Evolutionary conservation across 2,329 filamentous ascomycete genomes (phyloP).

Genomic region (Samsoniella hepiali): DNA sequence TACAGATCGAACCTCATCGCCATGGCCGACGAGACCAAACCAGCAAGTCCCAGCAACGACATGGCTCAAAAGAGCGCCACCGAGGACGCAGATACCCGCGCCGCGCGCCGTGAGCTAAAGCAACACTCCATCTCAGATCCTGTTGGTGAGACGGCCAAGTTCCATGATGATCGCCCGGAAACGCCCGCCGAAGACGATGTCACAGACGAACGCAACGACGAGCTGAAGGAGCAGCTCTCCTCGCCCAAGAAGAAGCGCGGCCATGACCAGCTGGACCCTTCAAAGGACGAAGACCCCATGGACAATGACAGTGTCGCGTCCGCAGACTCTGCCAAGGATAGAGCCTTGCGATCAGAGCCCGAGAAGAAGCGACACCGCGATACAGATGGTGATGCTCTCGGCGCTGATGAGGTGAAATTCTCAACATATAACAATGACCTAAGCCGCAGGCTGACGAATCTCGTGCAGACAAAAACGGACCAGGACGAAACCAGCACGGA

Average conservation of each 20-base stretch:
- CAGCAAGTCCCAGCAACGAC: conserved; percentile 39
- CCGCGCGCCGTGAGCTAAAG: conserved; percentile 61
- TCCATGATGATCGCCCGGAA: conserved; percentile 26
- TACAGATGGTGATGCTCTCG: conserved; percentile 34
- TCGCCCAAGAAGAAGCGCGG: conserved; percentile 67
- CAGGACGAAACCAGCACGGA: conserved; percentile 1
- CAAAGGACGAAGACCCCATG: conserved; percentile 41
- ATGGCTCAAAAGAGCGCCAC: conserved; percentile 29
- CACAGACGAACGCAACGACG: conserved; percentile 33
- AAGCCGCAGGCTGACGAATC: conserved; percentile 14
- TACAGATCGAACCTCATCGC: conserved; percentile 17
- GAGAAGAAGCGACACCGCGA: conserved; percentile 65
- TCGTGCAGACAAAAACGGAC: conserved; percentile 7
- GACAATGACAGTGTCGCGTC: conserved; percentile 42
- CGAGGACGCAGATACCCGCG: conserved; percentile 62
- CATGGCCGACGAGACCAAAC: conserved; percentile 46
- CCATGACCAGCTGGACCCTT: conserved; percentile 55
- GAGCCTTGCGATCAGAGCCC: conserved; percentile 49
- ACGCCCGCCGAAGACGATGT: conserved; percentile 38
- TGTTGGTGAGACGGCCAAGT: conserved; percentile 24
- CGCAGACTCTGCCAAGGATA: conserved; percentile 46
- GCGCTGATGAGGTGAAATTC: conserved; percentile 7
- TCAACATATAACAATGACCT: not conserved
- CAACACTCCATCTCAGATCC: conserved; percentile 60
- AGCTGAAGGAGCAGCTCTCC: conserved; percentile 46